These are phyloP conservation scores for Apiospora koreana DNA, from an alignment of 2,329 filamentous ascomycete species.

Conservation along the genomic window DNA sequence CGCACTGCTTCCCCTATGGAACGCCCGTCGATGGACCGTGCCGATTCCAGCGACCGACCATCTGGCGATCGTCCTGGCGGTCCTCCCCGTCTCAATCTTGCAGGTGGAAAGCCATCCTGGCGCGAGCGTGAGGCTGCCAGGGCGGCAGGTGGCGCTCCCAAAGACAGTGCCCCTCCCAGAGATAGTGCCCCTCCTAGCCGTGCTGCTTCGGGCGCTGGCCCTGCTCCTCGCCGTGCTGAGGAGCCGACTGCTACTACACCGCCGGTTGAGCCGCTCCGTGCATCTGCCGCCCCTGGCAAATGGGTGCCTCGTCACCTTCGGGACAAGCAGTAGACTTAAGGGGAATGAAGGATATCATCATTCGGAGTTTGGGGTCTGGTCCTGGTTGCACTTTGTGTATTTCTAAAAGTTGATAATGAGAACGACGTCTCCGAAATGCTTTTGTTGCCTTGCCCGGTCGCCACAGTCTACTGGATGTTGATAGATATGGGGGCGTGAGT, in stretches of 20 bases:
- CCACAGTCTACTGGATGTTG: neutral
- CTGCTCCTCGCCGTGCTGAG: neutral
- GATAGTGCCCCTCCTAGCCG: slow-evolving; percentile 18
- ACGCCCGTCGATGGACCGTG: slow-evolving; percentile 26
- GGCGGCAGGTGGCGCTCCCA: slow-evolving; percentile 30
- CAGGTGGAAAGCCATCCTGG: slow-evolving; percentile 51
- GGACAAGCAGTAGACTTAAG: slow-evolving; percentile 35
- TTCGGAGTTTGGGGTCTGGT: slow-evolving; percentile 30
- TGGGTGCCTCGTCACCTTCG: slow-evolving; percentile 55
- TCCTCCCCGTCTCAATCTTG: slow-evolving; percentile 57
- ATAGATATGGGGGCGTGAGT: neutral
- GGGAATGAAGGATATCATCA: slow-evolving; percentile 24
- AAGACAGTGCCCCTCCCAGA: slow-evolving; percentile 13
- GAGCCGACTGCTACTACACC: slow-evolving; percentile 29
- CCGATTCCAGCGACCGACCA: slow-evolving; percentile 48
- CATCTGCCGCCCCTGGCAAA: slow-evolving; percentile 57
- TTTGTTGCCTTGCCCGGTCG: slow-evolving; percentile 3
- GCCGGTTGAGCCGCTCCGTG: slow-evolving; percentile 50
- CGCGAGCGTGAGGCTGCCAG: slow-evolving; percentile 60
- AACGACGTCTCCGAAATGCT: slow-evolving; percentile 5
- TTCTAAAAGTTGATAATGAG: slow-evolving; percentile 13
- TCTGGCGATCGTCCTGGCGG: slow-evolving; percentile 31
- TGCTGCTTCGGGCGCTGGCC: slow-evolving; percentile 1
- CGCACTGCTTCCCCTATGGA: slow-evolving; percentile 22
- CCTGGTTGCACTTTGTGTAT: slow-evolving; percentile 12